These are phyloP conservation scores for Guadua angustifolia DNA, from an alignment of 176 grass and related monocot species.

Conservation along the genomic window DNA sequence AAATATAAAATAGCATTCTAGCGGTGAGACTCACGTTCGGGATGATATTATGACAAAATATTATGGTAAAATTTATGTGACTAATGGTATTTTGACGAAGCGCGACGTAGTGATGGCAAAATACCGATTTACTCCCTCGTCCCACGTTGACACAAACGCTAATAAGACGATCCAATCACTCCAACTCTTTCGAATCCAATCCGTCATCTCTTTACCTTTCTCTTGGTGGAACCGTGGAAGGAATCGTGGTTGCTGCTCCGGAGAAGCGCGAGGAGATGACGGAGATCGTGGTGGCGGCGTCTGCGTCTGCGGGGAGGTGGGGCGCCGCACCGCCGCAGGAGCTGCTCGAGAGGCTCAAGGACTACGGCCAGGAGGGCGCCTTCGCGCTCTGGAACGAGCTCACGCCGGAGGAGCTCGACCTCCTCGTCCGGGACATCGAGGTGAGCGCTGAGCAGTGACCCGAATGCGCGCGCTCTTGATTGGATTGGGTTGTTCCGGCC, in stretches of 20 bases:
- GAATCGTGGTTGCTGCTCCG: background rate
- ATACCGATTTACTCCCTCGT: no score
- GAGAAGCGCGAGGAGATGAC: slow-evolving; percentile 38
- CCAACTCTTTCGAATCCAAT: background rate
- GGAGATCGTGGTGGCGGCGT: slow-evolving; percentile 51
- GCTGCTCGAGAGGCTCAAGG: slow-evolving; percentile 85
- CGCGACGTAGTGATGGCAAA: no score
- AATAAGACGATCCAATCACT: no score
- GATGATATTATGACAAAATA: no score
- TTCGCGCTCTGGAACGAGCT: slow-evolving; percentile 91
- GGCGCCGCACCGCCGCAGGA: slow-evolving; percentile 74
- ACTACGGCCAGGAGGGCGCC: slow-evolving; percentile 79
- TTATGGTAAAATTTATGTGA: no score
- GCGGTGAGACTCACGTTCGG: no score
- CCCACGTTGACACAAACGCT: no score
- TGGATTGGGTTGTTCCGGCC: background rate
- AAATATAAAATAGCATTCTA: no score
- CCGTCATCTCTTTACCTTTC: background rate
- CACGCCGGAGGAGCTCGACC: slow-evolving; percentile 72
- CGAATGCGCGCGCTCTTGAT: background rate
- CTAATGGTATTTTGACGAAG: no score
- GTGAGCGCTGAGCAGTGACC: slow-evolving; percentile 35
- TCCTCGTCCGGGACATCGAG: slow-evolving; percentile 79
- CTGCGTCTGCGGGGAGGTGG: slow-evolving; percentile 45
- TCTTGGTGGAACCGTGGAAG: background rate